phyloP scores from a whole-genome alignment of 129 eudicot species.

The Ambrosia artemisiifolia region DNA sequence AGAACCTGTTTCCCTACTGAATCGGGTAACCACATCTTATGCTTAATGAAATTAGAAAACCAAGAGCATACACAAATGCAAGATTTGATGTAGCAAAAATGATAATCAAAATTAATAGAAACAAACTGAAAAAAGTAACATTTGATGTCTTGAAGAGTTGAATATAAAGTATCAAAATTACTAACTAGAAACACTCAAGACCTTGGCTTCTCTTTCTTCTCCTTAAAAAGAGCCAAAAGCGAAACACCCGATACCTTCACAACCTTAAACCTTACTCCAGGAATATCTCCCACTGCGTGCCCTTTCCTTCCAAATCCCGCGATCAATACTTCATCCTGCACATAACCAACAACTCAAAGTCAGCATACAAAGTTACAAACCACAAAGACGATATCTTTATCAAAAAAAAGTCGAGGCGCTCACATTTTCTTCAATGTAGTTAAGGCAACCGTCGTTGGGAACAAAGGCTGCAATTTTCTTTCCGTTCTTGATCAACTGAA shows the following conservation, averaged over 20 bases:
- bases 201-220: conserved; percentile 50
- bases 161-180: conserved; percentile 2
- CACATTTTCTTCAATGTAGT: conserved; percentile 57
- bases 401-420: neutral
- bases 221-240: conserved; percentile 54
- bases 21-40: too few relatives aligned
- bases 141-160: conserved; percentile 1
- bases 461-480: conserved; percentile 61
- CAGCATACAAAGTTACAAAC: neutral
- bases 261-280: conserved; percentile 52
- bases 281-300: conserved; percentile 62
- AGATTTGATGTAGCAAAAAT: neutral
- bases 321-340: conserved; percentile 38
- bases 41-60: too few relatives aligned
- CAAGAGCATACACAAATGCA: neutral
- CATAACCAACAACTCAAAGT: neutral
- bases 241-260: conserved; percentile 58
- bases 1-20: too few relatives aligned
- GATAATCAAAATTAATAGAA: neutral
- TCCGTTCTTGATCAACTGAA: conserved; percentile 46
- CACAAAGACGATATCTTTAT: neutral
- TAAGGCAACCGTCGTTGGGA: conserved; percentile 58
- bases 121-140: conserved; percentile 7
- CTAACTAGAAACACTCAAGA: conserved; percentile 26
- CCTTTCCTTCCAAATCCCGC: conserved; percentile 48